Conservation (phyloP, 2,329 filamentous ascomycete genomes). For the Lasiodiplodia sp. region DNA sequence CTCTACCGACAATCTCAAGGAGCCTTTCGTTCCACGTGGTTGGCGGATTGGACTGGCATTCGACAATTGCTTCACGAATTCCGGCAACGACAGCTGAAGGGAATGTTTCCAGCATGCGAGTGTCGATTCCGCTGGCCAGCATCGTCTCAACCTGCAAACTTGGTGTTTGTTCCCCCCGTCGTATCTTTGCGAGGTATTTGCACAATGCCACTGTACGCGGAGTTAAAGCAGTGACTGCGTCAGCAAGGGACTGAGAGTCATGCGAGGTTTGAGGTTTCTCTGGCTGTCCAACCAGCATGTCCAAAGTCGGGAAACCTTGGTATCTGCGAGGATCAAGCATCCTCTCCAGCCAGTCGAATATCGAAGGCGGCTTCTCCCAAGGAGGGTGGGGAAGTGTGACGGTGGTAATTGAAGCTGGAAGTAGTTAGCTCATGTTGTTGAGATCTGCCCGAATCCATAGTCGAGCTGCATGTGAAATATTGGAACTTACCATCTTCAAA, state of each 20-base stretch:
- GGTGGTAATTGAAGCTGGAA: conserved; percentile 21
- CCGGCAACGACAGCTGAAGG: conserved; percentile 84
- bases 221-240: conserved; percentile 34
- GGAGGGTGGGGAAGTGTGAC: conserved; percentile 40
- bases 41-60: conserved; percentile 83
- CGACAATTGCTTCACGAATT: conserved; percentile 82
- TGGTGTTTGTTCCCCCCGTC: conserved; percentile 49
- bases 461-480: neutral
- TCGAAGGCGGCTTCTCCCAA: conserved; percentile 61
- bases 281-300: conserved; percentile 36
- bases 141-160: conserved; percentile 77
- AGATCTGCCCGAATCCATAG: neutral
- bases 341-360: conserved; percentile 60
- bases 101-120: conserved; percentile 76
- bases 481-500: conserved; percentile 61
- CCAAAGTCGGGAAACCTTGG: conserved; percentile 46
- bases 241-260: conserved; percentile 11
- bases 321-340: conserved; percentile 42
- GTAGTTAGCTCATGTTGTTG: neutral
- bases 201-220: conserved; percentile 71
- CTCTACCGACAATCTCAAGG: conserved; percentile 78
- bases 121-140: conserved; percentile 71
- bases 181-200: conserved; percentile 66
- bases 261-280: conserved; percentile 18
- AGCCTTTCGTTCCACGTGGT: conserved; percentile 75